Evolutionary conservation across 2,329 filamentous ascomycete species (phyloP), one percentile per base, ranked within the genome.

Genomic region (Torrubiella hemipterigena): DNA sequence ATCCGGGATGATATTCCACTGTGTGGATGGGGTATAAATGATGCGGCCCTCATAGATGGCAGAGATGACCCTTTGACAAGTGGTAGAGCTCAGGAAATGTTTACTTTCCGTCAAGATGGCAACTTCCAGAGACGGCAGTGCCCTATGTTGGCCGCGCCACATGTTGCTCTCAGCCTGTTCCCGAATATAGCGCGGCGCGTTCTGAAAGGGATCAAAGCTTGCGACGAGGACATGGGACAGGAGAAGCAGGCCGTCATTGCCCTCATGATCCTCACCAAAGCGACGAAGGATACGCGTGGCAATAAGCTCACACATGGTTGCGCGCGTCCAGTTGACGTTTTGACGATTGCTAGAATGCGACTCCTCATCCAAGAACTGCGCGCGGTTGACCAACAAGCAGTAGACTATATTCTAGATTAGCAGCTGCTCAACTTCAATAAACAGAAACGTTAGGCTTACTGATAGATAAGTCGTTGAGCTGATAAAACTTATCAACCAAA

Each of bases 51-150:
- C 74, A 47, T 89, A 91, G 27, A 93, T 85, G 29, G 82, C 83
- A 42, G 82, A 73, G 18, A 91, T 78, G 14, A 93, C 80, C 54
- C 80, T 81, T 49, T 87, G 81, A 39, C 80, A 87, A 3, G 83
- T 79, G 1, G 81, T 80, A 24, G 80, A 78, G 51, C 76, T 77
- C 20, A 91, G 60, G 36, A 93, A 84, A 34, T 73, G 61, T 52
- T 87, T 89, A 52, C 80, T 83, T 52, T 87, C 81, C 2, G 78
- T 84, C 22, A 91, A 64, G 39, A 91, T 91, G 32, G 83, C 84
- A 19, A 91, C 72, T 55, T 93, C 84, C 7, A 93, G 65, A 10
- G 83, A 80, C 1, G 82, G 85, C 34, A 89, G 56, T 31, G 77
- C 81, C 40, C 73, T 59, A 36, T 65, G 56, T 35, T 65, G 57